A percentile compares a stretch with the other conserved stretches of the same genome.
phyloP scores from a whole-genome alignment of 2,329 filamentous ascomycete species.

The Phoma sp. region DNA sequence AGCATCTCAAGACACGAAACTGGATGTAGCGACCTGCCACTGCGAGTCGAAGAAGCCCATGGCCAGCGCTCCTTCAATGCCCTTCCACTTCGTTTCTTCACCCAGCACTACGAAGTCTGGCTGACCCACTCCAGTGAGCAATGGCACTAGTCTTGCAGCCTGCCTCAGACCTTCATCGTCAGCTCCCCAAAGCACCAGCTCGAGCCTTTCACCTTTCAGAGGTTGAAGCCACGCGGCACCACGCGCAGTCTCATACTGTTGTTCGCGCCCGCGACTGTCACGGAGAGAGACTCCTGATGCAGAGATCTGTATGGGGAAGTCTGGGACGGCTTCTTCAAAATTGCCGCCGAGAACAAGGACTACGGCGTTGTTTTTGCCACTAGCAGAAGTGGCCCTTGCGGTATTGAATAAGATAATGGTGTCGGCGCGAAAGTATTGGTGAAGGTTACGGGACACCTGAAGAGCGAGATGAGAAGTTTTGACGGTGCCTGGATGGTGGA shows the following conservation, averaged over 20 bases:
- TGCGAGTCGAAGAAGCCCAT: slow-evolving; percentile 62
- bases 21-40: slow-evolving; percentile 60
- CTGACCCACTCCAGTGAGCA: slow-evolving; percentile 63
- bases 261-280: slow-evolving; percentile 28
- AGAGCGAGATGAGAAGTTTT: slow-evolving; percentile 51
- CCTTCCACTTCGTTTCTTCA: slow-evolving; percentile 56
- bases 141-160: slow-evolving; percentile 61
- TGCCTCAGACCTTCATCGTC: slow-evolving; percentile 56
- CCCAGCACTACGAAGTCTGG: slow-evolving; percentile 63
- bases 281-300: slow-evolving; percentile 26
- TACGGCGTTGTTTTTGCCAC: slow-evolving; percentile 55
- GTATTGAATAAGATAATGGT: slow-evolving; percentile 46
- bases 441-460: slow-evolving; percentile 63
- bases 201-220: slow-evolving; percentile 54
- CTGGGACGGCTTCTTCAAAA: slow-evolving; percentile 23
- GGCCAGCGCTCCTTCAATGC: slow-evolving; percentile 58
- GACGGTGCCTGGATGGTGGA: slow-evolving; percentile 44
- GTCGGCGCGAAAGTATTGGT: slow-evolving; percentile 65
- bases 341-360: slow-evolving; percentile 42
- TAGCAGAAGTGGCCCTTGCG: neutral
- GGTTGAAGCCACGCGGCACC: slow-evolving; percentile 61
- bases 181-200: slow-evolving; percentile 63
- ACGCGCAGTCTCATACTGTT: slow-evolving; percentile 43
- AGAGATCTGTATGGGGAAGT: slow-evolving; percentile 42
- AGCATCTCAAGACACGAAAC: slow-evolving; percentile 42